Base-by-base conservation (phyloP, 2,329 filamentous ascomycete species). In the Zasmidium cellare region DNA sequence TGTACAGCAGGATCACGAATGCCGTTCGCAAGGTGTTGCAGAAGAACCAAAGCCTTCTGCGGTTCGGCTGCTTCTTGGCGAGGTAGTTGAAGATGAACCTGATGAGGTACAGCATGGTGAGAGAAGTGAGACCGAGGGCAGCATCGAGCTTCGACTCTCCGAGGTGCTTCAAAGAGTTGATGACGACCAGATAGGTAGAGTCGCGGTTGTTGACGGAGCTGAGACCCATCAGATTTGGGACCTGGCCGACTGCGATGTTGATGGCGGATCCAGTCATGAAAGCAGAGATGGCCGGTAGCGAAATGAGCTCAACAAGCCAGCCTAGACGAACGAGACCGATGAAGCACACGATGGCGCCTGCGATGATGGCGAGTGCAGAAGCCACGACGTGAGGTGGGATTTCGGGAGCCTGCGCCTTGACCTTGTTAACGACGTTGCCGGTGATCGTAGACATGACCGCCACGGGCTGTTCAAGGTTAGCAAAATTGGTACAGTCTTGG, bases 211-310 rank as follows among this genome's bases (percentile, higher is more conserved):
- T 85, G 73, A 94, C 86, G 2, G 47, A 62, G 1, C 80, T 81
- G 69, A 96, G 87, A 6, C 94, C 94, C 77, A 99, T 84, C 73
- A 97, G 77, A 1, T 83, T 82, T 1, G 90, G 88, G 3, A 97
- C 81, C 74, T 99, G 94, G 31, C 94, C 92, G 22, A 86, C 83
- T 16, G 85, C 87, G 70, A 99, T 97, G 68, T 85, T 96, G 74
- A 99, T 83, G 54, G 93, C 92, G 3, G 93, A 96, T 2, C 93
- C 93, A 0, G 94, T 97, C 90, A 97, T 97, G 79, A 96, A 97
- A 2, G 94, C 92, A 0, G 90, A 92, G 54, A 97, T 90, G 0
- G 92, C 90, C 1, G 91, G 87, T 56, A 97, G 84, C 1, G 94
- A 90, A 67, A 97, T 97, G 69, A 97, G 84, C 65, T 97, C 92